Base-by-base conservation (phyloP, 2,329 filamentous ascomycete species). In the Monilinia vaccinii-corymbosi region DNA sequence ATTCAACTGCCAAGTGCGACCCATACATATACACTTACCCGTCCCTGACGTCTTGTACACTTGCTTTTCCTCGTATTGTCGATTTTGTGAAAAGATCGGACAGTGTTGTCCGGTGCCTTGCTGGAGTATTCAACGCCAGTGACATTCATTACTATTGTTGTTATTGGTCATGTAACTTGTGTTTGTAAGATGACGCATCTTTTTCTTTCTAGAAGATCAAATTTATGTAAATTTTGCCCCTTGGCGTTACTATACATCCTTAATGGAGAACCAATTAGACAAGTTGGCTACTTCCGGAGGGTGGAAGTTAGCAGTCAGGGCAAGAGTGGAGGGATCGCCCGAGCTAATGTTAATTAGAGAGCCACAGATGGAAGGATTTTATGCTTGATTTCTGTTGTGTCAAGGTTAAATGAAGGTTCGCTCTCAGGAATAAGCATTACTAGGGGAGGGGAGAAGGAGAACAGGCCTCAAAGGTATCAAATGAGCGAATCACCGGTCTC, bases 141-240 rank as follows among this genome's bases (percentile, higher is more conserved):
- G n/a, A n/a, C n/a, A n/a, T n/a, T n/a, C n/a, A n/a, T n/a, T n/a
- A n/a, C n/a, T n/a, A 53, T 44, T 23, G 40, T 40, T 44, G n/a
- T 38, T 44, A 42, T 38, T 25, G 38, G 25, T 53, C 21, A 18
- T 31, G 7, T 3, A 28, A 28, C 25, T 28, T 23, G 6, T 42
- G n/a, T 14, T 6, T 14, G 23, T 44, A 44, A 42, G 7, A 44
- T 44, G 51, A 44, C 32, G 25, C 44, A 44, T 55, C 51, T 44
- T 55, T 55, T 25, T 55, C 51, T 44, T 55, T 55, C 38, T 34
- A 44, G 51, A 44, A 55, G 51, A 55, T 55, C 38, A 32, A 32
- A 23, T 55, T 44, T 55, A 34, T 44, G 51, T 32, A 44, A n/a
- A n/a, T n/a, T n/a, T n/a, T 5, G 16, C 14, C 38, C 9, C 51